These are phyloP conservation scores for Diaporthe australafricana DNA, from an alignment of 2,329 filamentous ascomycete species.

Conservation along the genomic window DNA sequence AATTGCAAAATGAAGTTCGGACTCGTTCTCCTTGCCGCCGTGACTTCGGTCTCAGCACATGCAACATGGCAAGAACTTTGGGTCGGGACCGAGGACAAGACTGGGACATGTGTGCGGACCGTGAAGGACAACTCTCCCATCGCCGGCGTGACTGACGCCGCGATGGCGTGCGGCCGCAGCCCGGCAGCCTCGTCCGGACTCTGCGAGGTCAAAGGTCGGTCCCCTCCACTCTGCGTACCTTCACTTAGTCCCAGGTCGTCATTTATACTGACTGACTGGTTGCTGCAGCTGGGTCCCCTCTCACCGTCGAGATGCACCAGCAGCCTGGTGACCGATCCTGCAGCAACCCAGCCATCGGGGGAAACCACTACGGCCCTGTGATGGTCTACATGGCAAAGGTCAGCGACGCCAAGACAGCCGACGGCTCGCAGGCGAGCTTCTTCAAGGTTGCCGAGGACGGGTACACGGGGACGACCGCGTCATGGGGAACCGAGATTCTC, in stretches of 20 bases:
- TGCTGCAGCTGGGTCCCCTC: constrained; percentile 56
- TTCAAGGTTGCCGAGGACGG: constrained; percentile 66
- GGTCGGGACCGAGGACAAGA: constrained; percentile 30
- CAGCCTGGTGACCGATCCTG: constrained; percentile 55
- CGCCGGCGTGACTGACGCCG: constrained; percentile 51
- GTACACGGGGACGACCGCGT: constrained; percentile 57
- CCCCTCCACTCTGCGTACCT: no score
- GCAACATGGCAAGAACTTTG: constrained; percentile 30
- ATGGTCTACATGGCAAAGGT: constrained; percentile 65
- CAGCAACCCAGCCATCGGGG: constrained; percentile 62
- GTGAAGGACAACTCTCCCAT: constrained; percentile 58
- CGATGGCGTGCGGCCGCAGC: constrained; percentile 55
- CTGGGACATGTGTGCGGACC: constrained; percentile 23
- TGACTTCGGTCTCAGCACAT: constrained; percentile 27
- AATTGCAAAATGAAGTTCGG: constrained; percentile 12
- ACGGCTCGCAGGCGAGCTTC: constrained; percentile 55
- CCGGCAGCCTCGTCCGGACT: constrained; percentile 46
- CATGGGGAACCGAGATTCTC: constrained; percentile 52
- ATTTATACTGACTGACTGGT: no score
- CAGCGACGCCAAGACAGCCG: constrained; percentile 56
- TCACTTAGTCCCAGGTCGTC: no score
- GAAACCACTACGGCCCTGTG: constrained; percentile 65
- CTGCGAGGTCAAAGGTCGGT: constrained; percentile 39
- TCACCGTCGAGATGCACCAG: constrained; percentile 67
- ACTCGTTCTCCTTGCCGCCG: constrained; percentile 23